Evolutionary conservation across 176 grass and related monocot species (phyloP), one percentile per base, ranked within the genome.

Genomic region (Triticum dicoccoides): DNA sequence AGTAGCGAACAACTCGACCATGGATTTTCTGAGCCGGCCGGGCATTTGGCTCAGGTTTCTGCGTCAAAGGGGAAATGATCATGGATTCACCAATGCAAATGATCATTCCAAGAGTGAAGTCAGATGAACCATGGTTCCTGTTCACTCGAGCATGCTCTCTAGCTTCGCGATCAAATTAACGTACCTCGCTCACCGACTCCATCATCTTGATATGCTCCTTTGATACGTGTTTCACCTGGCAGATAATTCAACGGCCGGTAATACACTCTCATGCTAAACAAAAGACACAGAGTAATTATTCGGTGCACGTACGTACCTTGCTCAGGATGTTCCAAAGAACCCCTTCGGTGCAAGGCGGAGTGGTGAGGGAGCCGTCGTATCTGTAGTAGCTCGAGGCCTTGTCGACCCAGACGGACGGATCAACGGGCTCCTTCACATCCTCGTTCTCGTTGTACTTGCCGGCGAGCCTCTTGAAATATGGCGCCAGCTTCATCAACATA

Each of bases 361-460:
- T 88, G 5, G 95, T 98, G 42, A 98, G 86, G 65, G 95, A 97
- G 33, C 95, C 95, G 13, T 91, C 73, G 54, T 98, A 98, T 89
- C 91, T 91, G 83, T 98, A 98, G 76, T 93, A 98, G 66, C 94
- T 81, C 72, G 93, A 93, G 73, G 51, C 79, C 47, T 84, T 76
- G 45, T 78, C 84, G 33, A 70, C 77, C 39, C 90, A 85, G 10
- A 18, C 21, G 17, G 90, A 42, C 29, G 95, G 88, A 85, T 97
- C 86, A 20, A 95, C 25, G 0, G 71, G 3, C 3, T 61, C 79
- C 85, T 89, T 66, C 59, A 65, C 74, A 18, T 88, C 49, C 85
- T 94, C 86, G 6, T 84, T 45, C 11, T 63, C 84, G 1, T 83
- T 70, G 12, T 71, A 14, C 73, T 30, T 89, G 30, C 83, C 80